Evolutionary conservation across 306 rosid genomes (phyloP), one percentile per base, ranked within the genome.

Genomic region (Mimosa bimucronata): DNA sequence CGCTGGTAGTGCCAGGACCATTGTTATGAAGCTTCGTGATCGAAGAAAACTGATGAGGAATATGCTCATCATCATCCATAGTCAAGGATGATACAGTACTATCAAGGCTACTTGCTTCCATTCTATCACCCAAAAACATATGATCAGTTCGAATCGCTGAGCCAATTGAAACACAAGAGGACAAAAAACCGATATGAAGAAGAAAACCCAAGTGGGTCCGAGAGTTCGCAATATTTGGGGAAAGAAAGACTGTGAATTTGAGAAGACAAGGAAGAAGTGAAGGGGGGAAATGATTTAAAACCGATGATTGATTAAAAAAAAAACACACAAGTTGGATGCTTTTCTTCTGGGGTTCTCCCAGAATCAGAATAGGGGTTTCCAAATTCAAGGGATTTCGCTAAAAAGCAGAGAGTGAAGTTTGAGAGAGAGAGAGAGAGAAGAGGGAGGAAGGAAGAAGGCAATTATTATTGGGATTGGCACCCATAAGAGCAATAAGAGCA

Each of bases 1-100:
- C 86, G 81, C 87, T 85, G 46, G 90, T 81, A 42, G 86, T 78
- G 34, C 73, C 55, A 69, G 84, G 86, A 14, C 60, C 80, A 78
- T 31, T 85, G 53, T 40, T 85, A 48, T 76, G 90, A 41, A 81
- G 75, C 84, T 89, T 87, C 30, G 85, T 42, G 70, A 77, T 82
- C 73, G 89, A 70, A 44, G 81, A 77, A 40, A 83, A 89, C 30
- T 83, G 88, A 48, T 21, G 88, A 45, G 77, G 78, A 75, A 40
- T 40, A 67, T 78, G 77, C 85, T 71, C 88, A 34, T 76, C 86
- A 12, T 86, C 90, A 23, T 84, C 90, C 84, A 80, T 62, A 75
- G 80, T 87, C 88, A 79, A 72, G 41, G 88, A 83, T 2, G 84
- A 73, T 28, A 86, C 34, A 77, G 76, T 73, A 44, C 64, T 68